These are phyloP conservation scores for Macrophomina pseudophaseolina DNA, from an alignment of 2,329 filamentous ascomycete species.

Conservation along the genomic window DNA sequence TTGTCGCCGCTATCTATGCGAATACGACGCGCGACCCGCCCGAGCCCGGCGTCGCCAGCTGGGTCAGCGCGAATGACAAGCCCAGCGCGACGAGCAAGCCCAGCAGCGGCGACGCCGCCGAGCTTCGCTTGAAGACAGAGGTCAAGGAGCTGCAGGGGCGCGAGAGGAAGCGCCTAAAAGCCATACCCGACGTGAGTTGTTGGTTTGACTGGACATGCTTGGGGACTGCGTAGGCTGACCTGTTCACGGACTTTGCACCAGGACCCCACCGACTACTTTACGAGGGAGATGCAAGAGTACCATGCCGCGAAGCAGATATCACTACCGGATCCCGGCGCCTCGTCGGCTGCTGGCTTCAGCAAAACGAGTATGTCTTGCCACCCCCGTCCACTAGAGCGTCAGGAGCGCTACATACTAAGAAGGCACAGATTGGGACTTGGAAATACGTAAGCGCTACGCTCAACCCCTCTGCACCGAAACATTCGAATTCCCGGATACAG, in stretches of 20 bases:
- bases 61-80: slow-evolving; percentile 75
- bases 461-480: slow-evolving; percentile 66
- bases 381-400: neutral
- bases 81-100: slow-evolving; percentile 71
- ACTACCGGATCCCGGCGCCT: slow-evolving; percentile 66
- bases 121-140: slow-evolving; percentile 67
- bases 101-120: slow-evolving; percentile 61
- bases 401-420: neutral
- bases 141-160: slow-evolving; percentile 66
- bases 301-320: slow-evolving; percentile 49
- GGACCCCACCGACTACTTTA: slow-evolving; percentile 31
- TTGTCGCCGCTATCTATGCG: slow-evolving; percentile 63
- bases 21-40: slow-evolving; percentile 66
- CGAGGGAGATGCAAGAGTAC: slow-evolving; percentile 38
- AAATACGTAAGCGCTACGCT: slow-evolving; percentile 68
- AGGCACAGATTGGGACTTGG: slow-evolving; percentile 63
- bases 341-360: slow-evolving; percentile 74
- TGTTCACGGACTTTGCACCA: slow-evolving; percentile 17
- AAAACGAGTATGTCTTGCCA: slow-evolving; percentile 69
- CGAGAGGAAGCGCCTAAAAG: slow-evolving; percentile 64
- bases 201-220: neutral
- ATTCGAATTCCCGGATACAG: slow-evolving; percentile 65
- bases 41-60: slow-evolving; percentile 66
- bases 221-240: slow-evolving; percentile 9
- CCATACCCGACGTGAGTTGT: slow-evolving; percentile 54